Percentiles rank a stretch among this genome's conserved stretches.
These are phyloP conservation scores for Boletus rubescentipes DNA, from an alignment of 768 basidiomycete genomes.

Conservation along the genomic window DNA sequence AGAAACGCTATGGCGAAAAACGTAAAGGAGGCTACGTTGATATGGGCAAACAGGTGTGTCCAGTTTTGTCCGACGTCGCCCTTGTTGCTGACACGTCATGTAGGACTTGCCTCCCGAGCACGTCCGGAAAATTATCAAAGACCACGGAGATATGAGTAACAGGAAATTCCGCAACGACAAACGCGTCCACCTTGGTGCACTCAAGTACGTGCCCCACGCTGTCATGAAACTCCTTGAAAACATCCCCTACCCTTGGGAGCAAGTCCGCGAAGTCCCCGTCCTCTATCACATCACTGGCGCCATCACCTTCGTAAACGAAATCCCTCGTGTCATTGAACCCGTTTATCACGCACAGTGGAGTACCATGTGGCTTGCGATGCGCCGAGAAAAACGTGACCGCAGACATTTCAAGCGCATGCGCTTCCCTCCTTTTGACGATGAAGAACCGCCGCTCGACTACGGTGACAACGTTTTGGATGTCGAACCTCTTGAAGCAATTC, in stretches of 20 bases:
- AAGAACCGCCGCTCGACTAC: conserved; percentile 98
- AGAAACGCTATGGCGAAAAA: conserved; percentile 89
- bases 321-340: conserved; percentile 95
- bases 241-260: conserved; percentile 97
- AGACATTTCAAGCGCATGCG: conserved; percentile 99
- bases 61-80: neutral
- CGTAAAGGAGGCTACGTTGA: conserved; percentile 86
- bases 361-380: conserved; percentile 99
- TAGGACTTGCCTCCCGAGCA: conserved; percentile 97
- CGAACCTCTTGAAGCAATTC: conserved; percentile 96
- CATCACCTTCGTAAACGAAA: conserved; percentile 99
- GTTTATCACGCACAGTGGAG: conserved; percentile 99
- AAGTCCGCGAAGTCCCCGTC: conserved; percentile 98
- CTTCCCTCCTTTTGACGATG: conserved; percentile 98
- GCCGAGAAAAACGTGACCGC: conserved; percentile 96
- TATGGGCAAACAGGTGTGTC: conserved; percentile 85
- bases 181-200: conserved; percentile 96
- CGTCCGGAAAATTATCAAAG: conserved; percentile 99
- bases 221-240: conserved; percentile 99
- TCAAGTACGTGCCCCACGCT: conserved; percentile 98
- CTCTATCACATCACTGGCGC: conserved; percentile 99
- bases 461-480: conserved; percentile 99
- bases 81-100: conserved; percentile 6
- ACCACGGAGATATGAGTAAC: conserved; percentile 99
- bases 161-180: conserved; percentile 99